Evolutionary conservation across 192 early-diverging fungal genomes (phyloP).

Genomic region (Pilobolus umbonatus): DNA sequence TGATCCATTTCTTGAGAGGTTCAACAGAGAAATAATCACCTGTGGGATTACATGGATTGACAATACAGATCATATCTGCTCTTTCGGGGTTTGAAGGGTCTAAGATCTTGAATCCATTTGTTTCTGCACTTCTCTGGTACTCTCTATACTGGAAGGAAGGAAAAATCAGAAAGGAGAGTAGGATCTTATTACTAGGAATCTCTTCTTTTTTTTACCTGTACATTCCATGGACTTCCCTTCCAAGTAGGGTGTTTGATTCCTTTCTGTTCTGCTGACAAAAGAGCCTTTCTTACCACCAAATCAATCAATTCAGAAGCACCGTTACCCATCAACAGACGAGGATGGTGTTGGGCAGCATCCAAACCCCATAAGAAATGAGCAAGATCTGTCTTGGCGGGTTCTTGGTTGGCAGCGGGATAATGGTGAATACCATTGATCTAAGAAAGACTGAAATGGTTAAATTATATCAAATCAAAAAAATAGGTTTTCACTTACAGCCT

Average conservation of each 20-base stretch:
- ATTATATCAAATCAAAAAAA: no score
- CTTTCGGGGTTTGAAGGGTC: slow-evolving; percentile 45
- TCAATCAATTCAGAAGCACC: slow-evolving; percentile 91
- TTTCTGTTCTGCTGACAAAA: slow-evolving; percentile 5
- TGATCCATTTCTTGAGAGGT: slow-evolving; percentile 73
- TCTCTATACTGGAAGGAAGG: slow-evolving; percentile 68
- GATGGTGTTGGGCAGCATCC: slow-evolving; percentile 47
- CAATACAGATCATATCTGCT: slow-evolving; percentile 74
- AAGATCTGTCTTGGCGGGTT: slow-evolving; percentile 80
- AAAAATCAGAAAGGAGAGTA: not conserved
- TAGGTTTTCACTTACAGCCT: slow-evolving; percentile 49
- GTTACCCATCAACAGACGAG: slow-evolving; percentile 78
- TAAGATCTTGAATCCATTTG: slow-evolving; percentile 67
- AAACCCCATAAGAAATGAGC: slow-evolving; percentile 77
- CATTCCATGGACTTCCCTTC: slow-evolving; percentile 81
- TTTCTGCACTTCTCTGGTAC: slow-evolving; percentile 81
- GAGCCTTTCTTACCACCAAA: slow-evolving; percentile 72
- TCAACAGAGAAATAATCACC: slow-evolving; percentile 77
- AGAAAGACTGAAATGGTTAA: not conserved
- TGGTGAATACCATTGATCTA: slow-evolving; percentile 56
- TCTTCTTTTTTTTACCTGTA: slow-evolving; percentile 44
- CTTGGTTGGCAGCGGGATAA: slow-evolving; percentile 89
- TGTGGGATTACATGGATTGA: slow-evolving; percentile 92
- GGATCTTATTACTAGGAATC: not conserved
- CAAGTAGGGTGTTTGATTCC: slow-evolving; percentile 59